Evolutionary conservation across 345 rosid species (phyloP), one percentile per base, ranked within the genome.

Genomic region (Sisymbrium altissimum): DNA sequence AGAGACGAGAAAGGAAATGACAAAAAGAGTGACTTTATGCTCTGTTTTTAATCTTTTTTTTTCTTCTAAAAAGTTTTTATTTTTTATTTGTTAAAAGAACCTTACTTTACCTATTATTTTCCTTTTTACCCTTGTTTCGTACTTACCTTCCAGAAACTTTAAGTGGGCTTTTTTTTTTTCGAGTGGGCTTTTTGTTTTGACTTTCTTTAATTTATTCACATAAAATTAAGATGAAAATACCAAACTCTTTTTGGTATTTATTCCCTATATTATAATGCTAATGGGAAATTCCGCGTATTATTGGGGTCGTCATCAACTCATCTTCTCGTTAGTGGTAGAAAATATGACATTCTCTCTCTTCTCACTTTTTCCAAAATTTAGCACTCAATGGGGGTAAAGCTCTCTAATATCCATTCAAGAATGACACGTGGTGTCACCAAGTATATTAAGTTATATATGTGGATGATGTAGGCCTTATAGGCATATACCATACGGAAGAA

Each of bases 21-120:
- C 77, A 77, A 77, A 77, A 65, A 64, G 68, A 77, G 64, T 71
- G 40, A 65, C 80, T 77, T 77, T 77, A 71, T 71, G 77, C 77
- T 77, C 80, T 70, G 29, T 70, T 58, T 72, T 27, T 3, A 35
- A 30, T 5, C 2, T 19, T 18, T 67, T 58, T 7, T 15, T 23
- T 33, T 23, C 3, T 19, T 29, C 3, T 6, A 25, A 48, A 17
- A 40, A 5, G 10, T 32, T n/a, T 33, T 17, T 12, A 9, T 27
- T 7, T 62, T 32, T 54, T 32, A 4, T 43, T 18, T 2, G 9
- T 1, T 14, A 58, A 58, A n/a, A 29, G 17, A 30, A 60, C 80
- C 63, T 71, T 70, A 13, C 77, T 77, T 77, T 71, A 57, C 14
- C 0, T 0, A 3, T 23, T 48, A 65, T 40, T 71, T 58, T 19